Evolutionary conservation across 1,284 basidiomycete species (phyloP), one percentile per base, ranked within the genome.

Genomic region (Stereum hirsutum): DNA sequence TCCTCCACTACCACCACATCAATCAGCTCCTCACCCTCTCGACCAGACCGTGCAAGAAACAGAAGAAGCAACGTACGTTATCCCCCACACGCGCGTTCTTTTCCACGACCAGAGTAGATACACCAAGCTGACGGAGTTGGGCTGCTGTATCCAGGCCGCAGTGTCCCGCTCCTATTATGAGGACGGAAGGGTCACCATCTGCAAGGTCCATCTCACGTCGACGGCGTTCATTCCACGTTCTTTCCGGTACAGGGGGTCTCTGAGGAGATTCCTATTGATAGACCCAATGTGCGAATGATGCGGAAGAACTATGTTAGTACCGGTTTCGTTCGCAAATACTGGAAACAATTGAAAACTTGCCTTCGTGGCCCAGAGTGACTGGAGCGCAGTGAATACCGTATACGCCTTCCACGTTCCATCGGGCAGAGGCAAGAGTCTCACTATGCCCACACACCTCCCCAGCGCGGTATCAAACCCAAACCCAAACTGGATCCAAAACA

Each of bases 111-210:
- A 84, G 59, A 7, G 69, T 61, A 4, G 65, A 57, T 12, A 83
- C 61, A 25, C 67, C 77, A 4, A 81, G 55, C 26, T 65, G 57
- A 54, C 76, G 76, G 46, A 83, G 61, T 35, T 75, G 62, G 31
- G 81, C 81, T 3, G 76, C 78, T 8, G 74, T 54, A 3, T 69
- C 73, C 24, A 87, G 57, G 7, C 82, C 83, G 42, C 72, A 70
- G 56, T 86, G 82, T 0, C 81, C 81, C 5, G 65, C 81, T 2
- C 82, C 82, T 33, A 84, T 62, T 46, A 82, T 68, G 39, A 81
- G 52, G 6, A 75, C 77, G 2, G 62, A 57, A 0, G 70, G 70
- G 31, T 69, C 62, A 15, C 46, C 36, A 32, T 63, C 63, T 2
- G 37, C 32, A 5, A 25, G 42, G 41, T 61, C 62, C 19, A 51